Evolutionary conservation across 73 alveolate genomes (phyloP).

Genomic region (Uronychia binucleata): DNA sequence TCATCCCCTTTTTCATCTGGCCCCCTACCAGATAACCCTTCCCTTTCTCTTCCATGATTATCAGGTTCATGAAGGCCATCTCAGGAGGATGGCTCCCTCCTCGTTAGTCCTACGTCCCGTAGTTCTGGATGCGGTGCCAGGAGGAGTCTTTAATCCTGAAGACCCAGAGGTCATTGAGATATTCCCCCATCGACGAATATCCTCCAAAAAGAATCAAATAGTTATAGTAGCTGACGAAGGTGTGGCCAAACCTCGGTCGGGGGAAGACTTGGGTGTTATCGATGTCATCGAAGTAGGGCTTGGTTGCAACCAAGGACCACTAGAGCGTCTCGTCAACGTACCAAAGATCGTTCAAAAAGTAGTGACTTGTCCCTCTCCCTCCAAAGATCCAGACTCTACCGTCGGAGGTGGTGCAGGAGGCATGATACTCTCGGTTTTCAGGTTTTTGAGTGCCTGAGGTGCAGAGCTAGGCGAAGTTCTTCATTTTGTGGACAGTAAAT

Average conservation of each 20-base stretch:
- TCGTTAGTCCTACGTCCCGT: neutral
- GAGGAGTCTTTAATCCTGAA: neutral
- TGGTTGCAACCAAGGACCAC: neutral
- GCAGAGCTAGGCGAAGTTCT: neutral
- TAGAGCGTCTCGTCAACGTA: neutral
- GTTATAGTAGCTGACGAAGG: slow-evolving; percentile 12
- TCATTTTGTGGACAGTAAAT: neutral
- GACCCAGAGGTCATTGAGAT: slow-evolving; percentile 22
- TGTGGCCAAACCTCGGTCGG: slow-evolving; percentile 22
- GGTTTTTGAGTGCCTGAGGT: neutral
- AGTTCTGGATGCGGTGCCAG: neutral
- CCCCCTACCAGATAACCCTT: neutral
- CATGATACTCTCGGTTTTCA: slow-evolving; percentile 19
- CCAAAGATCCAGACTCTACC: slow-evolving; percentile 20
- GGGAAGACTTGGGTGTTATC: slow-evolving; percentile 4
- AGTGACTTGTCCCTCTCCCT: slow-evolving; percentile 9
- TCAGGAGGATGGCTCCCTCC: neutral
- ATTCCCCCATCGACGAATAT: slow-evolving; percentile 1
- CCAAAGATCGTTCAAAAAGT: neutral
- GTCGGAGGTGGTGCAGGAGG: slow-evolving; percentile 22
- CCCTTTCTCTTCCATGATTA: neutral
- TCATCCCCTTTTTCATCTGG: neutral
- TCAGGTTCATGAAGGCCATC: neutral
- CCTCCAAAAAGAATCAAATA: slow-evolving; percentile 30
- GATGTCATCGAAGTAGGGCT: neutral